These are phyloP conservation scores for Boletus edulis DNA, from an alignment of 768 basidiomycete species.

Conservation along the genomic window DNA sequence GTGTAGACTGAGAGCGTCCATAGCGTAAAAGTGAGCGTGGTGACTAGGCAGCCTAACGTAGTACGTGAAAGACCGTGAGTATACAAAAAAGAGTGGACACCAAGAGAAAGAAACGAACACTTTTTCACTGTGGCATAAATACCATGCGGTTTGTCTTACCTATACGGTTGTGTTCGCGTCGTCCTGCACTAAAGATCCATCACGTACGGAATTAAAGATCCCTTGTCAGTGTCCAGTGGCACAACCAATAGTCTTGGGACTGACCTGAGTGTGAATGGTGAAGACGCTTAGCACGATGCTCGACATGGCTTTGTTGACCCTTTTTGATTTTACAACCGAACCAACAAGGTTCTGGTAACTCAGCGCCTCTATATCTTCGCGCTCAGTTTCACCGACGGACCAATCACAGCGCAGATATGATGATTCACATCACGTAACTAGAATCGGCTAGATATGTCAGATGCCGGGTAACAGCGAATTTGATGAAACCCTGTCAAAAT, in stretches of 20 bases:
- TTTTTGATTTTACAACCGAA: conserved; percentile 12
- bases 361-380: conserved; percentile 2
- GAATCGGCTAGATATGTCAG: conserved; percentile 28
- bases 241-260: background rate
- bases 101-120: conserved; percentile 9
- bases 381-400: conserved; percentile 7
- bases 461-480: conserved; percentile 6
- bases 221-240: background rate
- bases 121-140: conserved; percentile 15
- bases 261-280: conserved; percentile 9
- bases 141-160: conserved; percentile 3
- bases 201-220: conserved; percentile 1
- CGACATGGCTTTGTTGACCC: conserved; percentile 10
- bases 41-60: conserved; percentile 7
- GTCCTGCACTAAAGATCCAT: conserved; percentile 10
- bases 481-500: conserved; percentile 10
- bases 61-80: conserved; percentile 16
- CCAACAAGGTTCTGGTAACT: conserved; percentile 14
- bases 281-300: background rate
- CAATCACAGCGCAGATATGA: conserved; percentile 17
- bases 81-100: conserved; percentile 4
- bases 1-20: conserved; percentile 63
- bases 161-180: background rate
- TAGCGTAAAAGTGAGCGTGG: conserved; percentile 28
- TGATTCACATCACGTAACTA: conserved; percentile 25